These are phyloP conservation scores for Pseudozyma thailandica DNA, from an alignment of 1,284 basidiomycete species.

Conservation along the genomic window DNA sequence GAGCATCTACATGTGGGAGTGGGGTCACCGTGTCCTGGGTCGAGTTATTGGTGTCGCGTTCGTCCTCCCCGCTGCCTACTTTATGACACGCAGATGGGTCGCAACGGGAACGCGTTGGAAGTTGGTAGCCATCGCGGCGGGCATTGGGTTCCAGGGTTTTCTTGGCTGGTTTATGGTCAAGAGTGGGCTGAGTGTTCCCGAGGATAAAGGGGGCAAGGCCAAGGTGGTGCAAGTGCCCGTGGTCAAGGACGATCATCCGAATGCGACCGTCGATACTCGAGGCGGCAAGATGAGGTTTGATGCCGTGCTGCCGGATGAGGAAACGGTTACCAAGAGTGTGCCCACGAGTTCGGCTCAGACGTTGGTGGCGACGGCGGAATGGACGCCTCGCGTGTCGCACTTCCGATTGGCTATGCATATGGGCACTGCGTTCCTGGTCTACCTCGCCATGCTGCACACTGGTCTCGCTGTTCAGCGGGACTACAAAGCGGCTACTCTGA, in stretches of 20 bases:
- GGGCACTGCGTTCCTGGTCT: slow-evolving; percentile 87
- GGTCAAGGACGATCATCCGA: slow-evolving; percentile 14
- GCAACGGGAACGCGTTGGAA: slow-evolving; percentile 72
- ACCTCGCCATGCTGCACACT: slow-evolving; percentile 87
- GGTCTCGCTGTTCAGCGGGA: slow-evolving; percentile 81
- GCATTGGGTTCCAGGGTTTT: slow-evolving; percentile 88
- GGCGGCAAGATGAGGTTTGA: no score
- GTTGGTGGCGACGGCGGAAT: slow-evolving; percentile 39
- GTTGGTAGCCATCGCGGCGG: slow-evolving; percentile 77
- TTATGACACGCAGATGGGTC: slow-evolving; percentile 38
- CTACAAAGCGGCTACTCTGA: slow-evolving; percentile 76
- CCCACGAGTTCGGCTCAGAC: slow-evolving; percentile 32
- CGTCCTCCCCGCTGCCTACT: slow-evolving; percentile 62
- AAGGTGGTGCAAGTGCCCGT: slow-evolving; percentile 6
- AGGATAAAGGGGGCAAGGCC: background rate
- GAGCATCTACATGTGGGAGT: slow-evolving; percentile 98
- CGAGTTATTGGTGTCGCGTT: slow-evolving; percentile 81
- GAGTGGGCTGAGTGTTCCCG: slow-evolving; percentile 77
- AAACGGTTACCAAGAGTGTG: slow-evolving; percentile 1
- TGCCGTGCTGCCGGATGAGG: no score
- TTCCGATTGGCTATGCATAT: slow-evolving; percentile 96
- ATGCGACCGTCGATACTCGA: no score
- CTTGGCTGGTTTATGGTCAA: slow-evolving; percentile 99
- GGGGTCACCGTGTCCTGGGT: slow-evolving; percentile 93
- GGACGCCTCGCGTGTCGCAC: slow-evolving; percentile 85